Base-by-base conservation (phyloP, 768 basidiomycete genomes). In the Pleurotus pulmonarius region DNA sequence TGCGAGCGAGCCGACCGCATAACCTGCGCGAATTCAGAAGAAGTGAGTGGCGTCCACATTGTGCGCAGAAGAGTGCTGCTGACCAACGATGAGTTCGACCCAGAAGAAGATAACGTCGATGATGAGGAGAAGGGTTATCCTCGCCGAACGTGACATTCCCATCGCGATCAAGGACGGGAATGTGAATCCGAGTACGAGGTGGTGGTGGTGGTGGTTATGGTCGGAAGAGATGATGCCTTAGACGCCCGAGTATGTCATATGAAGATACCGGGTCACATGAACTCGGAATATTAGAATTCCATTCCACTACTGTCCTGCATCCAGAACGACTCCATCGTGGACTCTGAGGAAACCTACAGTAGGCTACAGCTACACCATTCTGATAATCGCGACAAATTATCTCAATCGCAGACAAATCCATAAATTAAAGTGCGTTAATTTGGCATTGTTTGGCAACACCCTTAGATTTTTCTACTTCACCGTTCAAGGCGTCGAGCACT, bases 1-100 rank as follows among this genome's bases (percentile, higher is more conserved):
- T 1, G 95, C 95, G 1, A 98, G 83, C 0, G 94, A 96, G 26
- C 94, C 94, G 55, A 97, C 93, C n/a, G 89, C 85, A 86, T 96
- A 96, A 41, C 95, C 94, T 89, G 63, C 59, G 24, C 56, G 59
- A 54, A 18, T 59, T 57, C 59, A 38, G 60, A 58, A 20, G 61
- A 49, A 57, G 60, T 54, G 61, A 25, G 34, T 48, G 49, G 29
- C 43, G 20, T 34, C 7, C 13, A 34, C 48, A 43, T 40, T 49
- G 39, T 11, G 38, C 38, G 34, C 16, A 26, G 16, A 49, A 52
- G 37, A 48, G 34, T 13, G 39, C 66, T 20, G 64, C 80, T 61
- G 58, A 86, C 92, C 93, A 56, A 83, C 83, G 56, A 88, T 83
- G 64, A 95, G 79, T 69, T 95, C 94, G 46, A 94, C 76, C 65